Evolutionary conservation across 1,284 basidiomycete genomes (phyloP).

Genomic region (Leucoagaricus sp.): DNA sequence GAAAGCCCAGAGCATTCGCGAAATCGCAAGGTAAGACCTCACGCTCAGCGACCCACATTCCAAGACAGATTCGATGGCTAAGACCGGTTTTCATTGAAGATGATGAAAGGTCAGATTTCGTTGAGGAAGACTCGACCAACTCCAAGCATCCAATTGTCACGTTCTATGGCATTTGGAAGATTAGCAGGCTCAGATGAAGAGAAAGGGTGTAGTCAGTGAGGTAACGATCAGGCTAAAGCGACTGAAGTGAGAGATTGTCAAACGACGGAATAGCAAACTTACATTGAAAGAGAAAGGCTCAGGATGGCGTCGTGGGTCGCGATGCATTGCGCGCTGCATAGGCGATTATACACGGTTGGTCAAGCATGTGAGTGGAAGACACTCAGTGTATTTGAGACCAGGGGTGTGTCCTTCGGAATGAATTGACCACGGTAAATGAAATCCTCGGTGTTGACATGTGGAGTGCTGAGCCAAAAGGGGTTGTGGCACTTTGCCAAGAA

Average conservation of each 20-base stretch:
- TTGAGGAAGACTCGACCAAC: slow-evolving; percentile 24
- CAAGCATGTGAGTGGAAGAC: not conserved
- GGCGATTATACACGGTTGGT: not conserved
- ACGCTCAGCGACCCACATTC: slow-evolving; percentile 40
- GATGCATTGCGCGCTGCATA: slow-evolving; percentile 33
- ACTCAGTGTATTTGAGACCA: slow-evolving; percentile 33
- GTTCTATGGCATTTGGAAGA: slow-evolving; percentile 25
- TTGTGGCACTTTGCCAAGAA: slow-evolving; percentile 32
- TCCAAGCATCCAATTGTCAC: slow-evolving; percentile 25
- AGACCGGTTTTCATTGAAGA: not conserved
- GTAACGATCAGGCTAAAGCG: slow-evolving; percentile 31
- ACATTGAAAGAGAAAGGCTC: slow-evolving; percentile 25
- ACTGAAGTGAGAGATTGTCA: not conserved
- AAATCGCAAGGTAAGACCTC: slow-evolving; percentile 41
- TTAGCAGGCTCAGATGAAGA: slow-evolving; percentile 35
- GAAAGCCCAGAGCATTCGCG: slow-evolving; percentile 42
- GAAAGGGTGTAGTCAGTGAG: slow-evolving; percentile 25
- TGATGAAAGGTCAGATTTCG: not conserved
- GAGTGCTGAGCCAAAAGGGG: slow-evolving; percentile 36
- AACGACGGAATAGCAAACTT: not conserved
- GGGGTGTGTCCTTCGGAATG: slow-evolving; percentile 34
- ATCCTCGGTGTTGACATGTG: slow-evolving; percentile 32
- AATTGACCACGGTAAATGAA: slow-evolving; percentile 32
- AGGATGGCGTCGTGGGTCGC: slow-evolving; percentile 31
- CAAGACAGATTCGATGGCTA: slow-evolving; percentile 42